Evolutionary conservation across 306 rosid species (phyloP).

Genomic region (Fragaria nilgerrensis): DNA sequence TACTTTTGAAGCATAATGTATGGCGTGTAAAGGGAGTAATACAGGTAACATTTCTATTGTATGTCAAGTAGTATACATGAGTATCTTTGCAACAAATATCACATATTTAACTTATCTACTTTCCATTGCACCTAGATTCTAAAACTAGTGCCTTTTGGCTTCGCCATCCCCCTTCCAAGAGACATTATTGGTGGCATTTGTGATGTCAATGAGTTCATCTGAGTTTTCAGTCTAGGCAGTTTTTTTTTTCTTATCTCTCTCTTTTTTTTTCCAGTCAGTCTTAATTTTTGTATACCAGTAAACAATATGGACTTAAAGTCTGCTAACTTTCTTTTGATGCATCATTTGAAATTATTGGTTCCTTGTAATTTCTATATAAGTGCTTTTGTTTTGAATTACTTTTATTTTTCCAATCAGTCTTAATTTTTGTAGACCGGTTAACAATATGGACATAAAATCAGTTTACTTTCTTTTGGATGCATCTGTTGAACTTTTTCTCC

Average conservation of each 20-base stretch:
- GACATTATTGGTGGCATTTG: not conserved
- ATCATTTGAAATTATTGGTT: not conserved
- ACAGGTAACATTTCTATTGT: constrained; percentile 48
- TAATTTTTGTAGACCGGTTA: not conserved
- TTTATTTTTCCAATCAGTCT: not conserved
- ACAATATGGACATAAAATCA: not conserved
- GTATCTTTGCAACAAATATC: constrained; percentile 11
- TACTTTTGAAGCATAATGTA: constrained; percentile 84
- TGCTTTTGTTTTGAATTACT: not conserved
- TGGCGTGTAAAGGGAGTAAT: constrained; percentile 91
- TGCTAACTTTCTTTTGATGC: not conserved
- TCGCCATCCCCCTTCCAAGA: not conserved
- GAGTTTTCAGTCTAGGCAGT: not conserved
- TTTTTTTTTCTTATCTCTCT: not conserved
- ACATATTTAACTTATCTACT: not conserved
- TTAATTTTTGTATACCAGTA: not conserved
- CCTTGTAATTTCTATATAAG: not conserved
- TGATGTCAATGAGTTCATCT: not conserved
- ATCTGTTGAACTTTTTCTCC: constrained; percentile 2
- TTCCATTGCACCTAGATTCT: constrained; percentile 8
- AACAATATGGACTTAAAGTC: not conserved
- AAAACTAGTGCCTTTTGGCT: not conserved
- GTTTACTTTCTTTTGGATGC: constrained; percentile 7
- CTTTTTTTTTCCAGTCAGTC: not conserved
- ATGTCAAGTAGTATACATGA: not conserved